Conservation (phyloP, 2,329 filamentous ascomycete species). For the Chrysosporium queenslandicum region DNA sequence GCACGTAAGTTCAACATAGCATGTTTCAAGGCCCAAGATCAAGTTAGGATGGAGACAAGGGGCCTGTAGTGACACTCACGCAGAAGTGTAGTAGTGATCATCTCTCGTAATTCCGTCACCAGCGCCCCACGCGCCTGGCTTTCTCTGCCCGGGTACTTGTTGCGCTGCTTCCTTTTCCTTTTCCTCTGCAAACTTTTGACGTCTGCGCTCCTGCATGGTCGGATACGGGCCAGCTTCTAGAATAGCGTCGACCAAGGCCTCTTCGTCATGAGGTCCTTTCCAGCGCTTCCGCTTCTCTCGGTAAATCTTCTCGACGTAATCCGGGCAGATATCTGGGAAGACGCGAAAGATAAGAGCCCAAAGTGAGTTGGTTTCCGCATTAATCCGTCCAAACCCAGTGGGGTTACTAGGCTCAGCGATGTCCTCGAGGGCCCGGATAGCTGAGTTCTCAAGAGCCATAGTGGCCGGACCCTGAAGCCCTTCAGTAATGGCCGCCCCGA, state of each 20-base stretch:
- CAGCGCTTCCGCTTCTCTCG: slow-evolving; percentile 7
- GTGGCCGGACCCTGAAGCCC: neutral
- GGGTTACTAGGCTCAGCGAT: neutral
- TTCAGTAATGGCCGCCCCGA: neutral
- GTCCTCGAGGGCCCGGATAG: neutral
- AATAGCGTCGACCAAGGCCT: slow-evolving; percentile 36
- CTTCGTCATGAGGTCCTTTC: slow-evolving; percentile 12
- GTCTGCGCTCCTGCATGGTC: slow-evolving; percentile 31
- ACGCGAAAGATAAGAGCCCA: slow-evolving; percentile 33
- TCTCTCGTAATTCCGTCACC: slow-evolving; percentile 23
- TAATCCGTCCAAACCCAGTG: neutral
- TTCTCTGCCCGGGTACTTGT: slow-evolving; percentile 1
- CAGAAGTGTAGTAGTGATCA: slow-evolving; percentile 18
- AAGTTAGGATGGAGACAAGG: neutral
- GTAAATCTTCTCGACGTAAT: slow-evolving; percentile 35
- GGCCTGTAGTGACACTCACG: slow-evolving; percentile 18
- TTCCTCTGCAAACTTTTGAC: slow-evolving; percentile 33
- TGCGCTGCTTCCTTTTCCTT: slow-evolving; percentile 17
- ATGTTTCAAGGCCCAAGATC: neutral
- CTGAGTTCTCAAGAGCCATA: too few species aligned
- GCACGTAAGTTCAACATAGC: too few species aligned
- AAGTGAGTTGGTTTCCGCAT: neutral
- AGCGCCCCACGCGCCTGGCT: too few species aligned
- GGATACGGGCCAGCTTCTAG: slow-evolving; percentile 36
- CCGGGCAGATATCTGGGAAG: slow-evolving; percentile 41